A percentile compares a stretch with the other conserved stretches of the same genome.
Evolutionary conservation across 1,284 basidiomycete genomes (phyloP).

Genomic region (Athelia sp.): DNA sequence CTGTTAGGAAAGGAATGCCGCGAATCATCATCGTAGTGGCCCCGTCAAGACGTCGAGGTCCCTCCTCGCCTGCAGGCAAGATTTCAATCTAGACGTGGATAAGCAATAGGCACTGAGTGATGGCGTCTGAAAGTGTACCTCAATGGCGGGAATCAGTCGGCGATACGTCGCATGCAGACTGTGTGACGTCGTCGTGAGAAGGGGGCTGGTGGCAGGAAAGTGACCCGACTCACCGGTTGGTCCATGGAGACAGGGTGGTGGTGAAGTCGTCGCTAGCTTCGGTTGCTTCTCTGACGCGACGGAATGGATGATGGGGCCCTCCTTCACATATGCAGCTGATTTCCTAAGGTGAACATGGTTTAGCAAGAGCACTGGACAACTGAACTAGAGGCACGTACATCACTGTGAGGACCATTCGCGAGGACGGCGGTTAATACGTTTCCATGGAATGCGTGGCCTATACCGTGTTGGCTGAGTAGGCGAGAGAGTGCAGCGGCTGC

Average conservation of each 20-base stretch:
- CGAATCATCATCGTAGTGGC: slow-evolving; percentile 61
- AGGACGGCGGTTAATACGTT: slow-evolving; percentile 46
- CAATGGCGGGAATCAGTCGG: slow-evolving; percentile 38
- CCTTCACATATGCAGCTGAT: slow-evolving; percentile 55
- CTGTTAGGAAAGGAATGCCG: slow-evolving; percentile 66
- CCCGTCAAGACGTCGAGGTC: slow-evolving; percentile 65
- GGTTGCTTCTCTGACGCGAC: slow-evolving; percentile 49
- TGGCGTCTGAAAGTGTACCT: slow-evolving; percentile 18
- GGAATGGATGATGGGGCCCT: slow-evolving; percentile 42
- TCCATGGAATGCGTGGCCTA: slow-evolving; percentile 53
- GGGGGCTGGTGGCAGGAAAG: background rate
- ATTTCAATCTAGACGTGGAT: slow-evolving; percentile 62
- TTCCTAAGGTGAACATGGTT: slow-evolving; percentile 32
- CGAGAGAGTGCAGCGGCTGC: slow-evolving; percentile 45
- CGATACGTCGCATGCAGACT: slow-evolving; percentile 56
- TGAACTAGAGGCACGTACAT: slow-evolving; percentile 30
- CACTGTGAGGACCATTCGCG: slow-evolving; percentile 37
- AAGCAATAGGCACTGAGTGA: slow-evolving; percentile 19
- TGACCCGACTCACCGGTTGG: slow-evolving; percentile 38
- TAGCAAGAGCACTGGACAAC: background rate
- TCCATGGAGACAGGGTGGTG: slow-evolving; percentile 46
- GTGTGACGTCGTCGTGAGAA: slow-evolving; percentile 25
- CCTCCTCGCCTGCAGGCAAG: slow-evolving; percentile 71
- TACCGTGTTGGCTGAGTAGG: slow-evolving; percentile 30
- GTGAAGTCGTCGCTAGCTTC: slow-evolving; percentile 36